These are phyloP conservation scores for Penicillium samsonianum DNA, from an alignment of 495 filamentous ascomycete genomes.

Conservation along the genomic window DNA sequence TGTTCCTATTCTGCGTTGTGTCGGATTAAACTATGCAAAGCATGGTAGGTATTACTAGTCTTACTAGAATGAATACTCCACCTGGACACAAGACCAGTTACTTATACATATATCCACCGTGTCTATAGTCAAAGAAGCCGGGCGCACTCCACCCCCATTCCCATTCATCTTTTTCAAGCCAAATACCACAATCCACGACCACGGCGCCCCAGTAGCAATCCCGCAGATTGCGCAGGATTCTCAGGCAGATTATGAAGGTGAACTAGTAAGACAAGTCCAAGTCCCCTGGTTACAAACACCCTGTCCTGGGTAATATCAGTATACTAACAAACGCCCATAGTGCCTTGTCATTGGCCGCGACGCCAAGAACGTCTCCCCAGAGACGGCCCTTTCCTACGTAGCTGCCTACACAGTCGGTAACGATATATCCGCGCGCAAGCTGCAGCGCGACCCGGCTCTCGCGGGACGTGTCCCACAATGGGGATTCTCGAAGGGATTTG, in stretches of 20 bases:
- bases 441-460: constrained; percentile 49
- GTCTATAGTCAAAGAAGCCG: constrained; percentile 49
- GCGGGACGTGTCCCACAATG: constrained; percentile 70
- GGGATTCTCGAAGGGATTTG: constrained; percentile 74
- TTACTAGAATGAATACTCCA: neutral
- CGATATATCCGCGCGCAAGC: constrained; percentile 50
- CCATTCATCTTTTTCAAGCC: constrained; percentile 57
- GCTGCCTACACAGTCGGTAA: constrained; percentile 52
- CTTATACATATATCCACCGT: neutral
- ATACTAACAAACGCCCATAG: constrained; percentile 1
- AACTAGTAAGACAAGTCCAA: constrained; percentile 45
- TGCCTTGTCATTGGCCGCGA: constrained; percentile 44
- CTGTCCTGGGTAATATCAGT: neutral
- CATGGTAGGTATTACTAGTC: constrained; percentile 31
- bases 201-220: constrained; percentile 42
- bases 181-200: constrained; percentile 44
- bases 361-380: constrained; percentile 45
- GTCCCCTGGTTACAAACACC: neutral
- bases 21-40: constrained; percentile 44
- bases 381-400: constrained; percentile 47
- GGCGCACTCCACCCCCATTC: constrained; percentile 46
- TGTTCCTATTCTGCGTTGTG: constrained; percentile 41
- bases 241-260: constrained; percentile 56
- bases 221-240: constrained; percentile 52
- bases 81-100: neutral